Percentiles rank a stretch among this genome's conserved stretches.
These are phyloP conservation scores for Fraxinus nigra DNA, from an alignment of 305 asterid species.

Conservation along the genomic window DNA sequence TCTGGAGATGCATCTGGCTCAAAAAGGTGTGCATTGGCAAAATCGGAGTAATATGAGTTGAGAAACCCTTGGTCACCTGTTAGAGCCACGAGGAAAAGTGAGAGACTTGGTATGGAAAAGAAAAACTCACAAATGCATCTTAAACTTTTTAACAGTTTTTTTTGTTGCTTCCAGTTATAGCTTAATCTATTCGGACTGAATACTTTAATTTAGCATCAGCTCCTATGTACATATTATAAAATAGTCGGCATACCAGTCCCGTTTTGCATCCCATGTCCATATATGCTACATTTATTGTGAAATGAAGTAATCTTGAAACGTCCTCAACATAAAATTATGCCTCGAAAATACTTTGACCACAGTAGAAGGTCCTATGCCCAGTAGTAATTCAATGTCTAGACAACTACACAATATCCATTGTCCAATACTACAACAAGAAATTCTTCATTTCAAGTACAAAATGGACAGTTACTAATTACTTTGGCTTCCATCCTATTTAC, in stretches of 20 bases:
- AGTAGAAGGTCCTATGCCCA: not conserved
- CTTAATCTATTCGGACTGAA: constrained; percentile 11
- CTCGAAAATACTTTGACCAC: constrained; percentile 1
- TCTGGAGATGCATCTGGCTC: constrained; percentile 67
- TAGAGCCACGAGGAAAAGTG: constrained; percentile 23
- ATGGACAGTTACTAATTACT: not conserved
- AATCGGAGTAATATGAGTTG: constrained; percentile 79
- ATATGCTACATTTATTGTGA: not conserved
- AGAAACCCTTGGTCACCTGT: constrained; percentile 99
- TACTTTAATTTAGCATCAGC: constrained; percentile 7
- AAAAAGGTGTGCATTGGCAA: constrained; percentile 87
- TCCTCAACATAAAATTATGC: not conserved
- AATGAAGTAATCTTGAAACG: not conserved
- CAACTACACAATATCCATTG: not conserved
- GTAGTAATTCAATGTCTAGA: not conserved
- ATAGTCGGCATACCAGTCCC: not conserved
- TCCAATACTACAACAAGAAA: not conserved
- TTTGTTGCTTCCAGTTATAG: not conserved
- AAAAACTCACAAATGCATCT: constrained; percentile 7
- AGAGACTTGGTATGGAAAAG: constrained; percentile 15
- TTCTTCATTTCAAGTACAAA: not conserved
- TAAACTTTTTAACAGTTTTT: not conserved
- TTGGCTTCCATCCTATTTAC: not conserved
- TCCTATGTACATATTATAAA: not conserved
- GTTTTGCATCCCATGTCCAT: constrained; percentile 9